Percentiles rank a stretch among this genome's conserved stretches.
Evolutionary conservation across 2,329 filamentous ascomycete species (phyloP).

Genomic region (Fusarium poae): DNA sequence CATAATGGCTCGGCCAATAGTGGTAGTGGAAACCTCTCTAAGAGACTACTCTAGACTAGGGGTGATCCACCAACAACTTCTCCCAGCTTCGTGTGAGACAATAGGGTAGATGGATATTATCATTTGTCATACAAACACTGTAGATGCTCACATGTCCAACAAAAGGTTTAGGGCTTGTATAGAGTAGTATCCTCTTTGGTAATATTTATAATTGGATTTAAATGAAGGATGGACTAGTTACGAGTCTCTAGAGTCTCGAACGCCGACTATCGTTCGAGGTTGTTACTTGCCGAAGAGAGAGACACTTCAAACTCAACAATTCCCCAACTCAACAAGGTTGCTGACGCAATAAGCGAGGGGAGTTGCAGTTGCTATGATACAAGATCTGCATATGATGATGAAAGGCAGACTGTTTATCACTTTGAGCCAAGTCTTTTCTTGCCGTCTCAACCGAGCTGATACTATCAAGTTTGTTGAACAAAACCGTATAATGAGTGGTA

Average conservation of each 20-base stretch:
- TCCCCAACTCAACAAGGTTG: neutral
- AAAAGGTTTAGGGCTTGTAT: slow-evolving; percentile 7
- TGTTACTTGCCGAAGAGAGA: accelerated
- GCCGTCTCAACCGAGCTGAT: neutral
- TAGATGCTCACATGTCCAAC: slow-evolving; percentile 1
- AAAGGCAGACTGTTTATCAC: accelerated
- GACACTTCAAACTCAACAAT: neutral
- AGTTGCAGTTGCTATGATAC: neutral
- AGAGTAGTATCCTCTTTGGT: slow-evolving; percentile 13
- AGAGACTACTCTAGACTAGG: neutral
- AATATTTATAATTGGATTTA: slow-evolving; percentile 11
- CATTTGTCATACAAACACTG: slow-evolving; percentile 7
- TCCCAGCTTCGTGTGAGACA: slow-evolving; percentile 5
- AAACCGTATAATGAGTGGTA: neutral
- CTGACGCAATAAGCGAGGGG: neutral
- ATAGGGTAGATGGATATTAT: slow-evolving; percentile 8
- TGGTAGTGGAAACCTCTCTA: neutral
- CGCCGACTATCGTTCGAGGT: neutral
- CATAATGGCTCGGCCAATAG: slow-evolving; percentile 21
- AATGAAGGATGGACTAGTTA: neutral
- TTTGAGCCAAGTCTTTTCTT: neutral
- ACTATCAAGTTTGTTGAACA: neutral
- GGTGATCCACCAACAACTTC: neutral
- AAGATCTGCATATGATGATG: neutral
- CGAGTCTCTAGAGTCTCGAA: neutral